A percentile compares a stretch with the other conserved stretches of the same genome.
Conservation (phyloP, 176 grass and related monocot genomes). For the Alloteropsis semialata region DNA sequence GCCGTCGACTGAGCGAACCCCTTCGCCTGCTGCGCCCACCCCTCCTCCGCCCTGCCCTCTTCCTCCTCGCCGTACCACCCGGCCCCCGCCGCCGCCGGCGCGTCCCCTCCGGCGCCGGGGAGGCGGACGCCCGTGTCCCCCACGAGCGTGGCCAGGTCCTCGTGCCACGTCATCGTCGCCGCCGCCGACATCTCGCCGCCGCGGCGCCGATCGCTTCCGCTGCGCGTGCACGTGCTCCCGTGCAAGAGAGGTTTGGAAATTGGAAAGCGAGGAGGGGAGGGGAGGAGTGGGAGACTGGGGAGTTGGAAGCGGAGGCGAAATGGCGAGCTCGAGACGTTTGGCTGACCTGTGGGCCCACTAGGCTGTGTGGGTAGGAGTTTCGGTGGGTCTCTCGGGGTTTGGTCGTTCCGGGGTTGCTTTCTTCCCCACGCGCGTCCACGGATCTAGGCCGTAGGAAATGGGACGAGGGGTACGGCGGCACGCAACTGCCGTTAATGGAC, state of each 20-base stretch:
- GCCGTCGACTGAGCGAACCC: conserved; percentile 76
- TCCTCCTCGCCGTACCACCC: conserved; percentile 41
- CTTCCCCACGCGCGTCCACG: not conserved
- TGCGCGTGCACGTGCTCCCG: not conserved
- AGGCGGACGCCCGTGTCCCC: conserved; percentile 44
- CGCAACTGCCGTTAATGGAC: not conserved
- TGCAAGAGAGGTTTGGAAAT: not conserved
- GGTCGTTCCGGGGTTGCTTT: conserved; percentile 40
- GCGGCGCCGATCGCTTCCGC: conserved; percentile 26
- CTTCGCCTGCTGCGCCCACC: conserved; percentile 72
- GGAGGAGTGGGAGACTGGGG: not conserved
- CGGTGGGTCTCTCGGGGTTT: not conserved
- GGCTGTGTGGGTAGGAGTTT: not conserved
- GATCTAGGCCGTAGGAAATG: conserved; percentile 9
- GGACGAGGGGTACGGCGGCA: not conserved
- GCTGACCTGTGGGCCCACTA: conserved; percentile 1
- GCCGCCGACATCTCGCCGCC: conserved; percentile 51
- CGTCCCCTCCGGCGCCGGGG: conserved; percentile 12
- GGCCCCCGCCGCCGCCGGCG: not conserved
- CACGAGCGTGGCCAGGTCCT: conserved; percentile 61
- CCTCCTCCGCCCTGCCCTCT: conserved; percentile 46
- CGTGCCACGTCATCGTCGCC: conserved; percentile 84
- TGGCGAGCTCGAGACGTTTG: not conserved
- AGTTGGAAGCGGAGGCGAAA: conserved; percentile 28
- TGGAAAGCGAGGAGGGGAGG: conserved; percentile 9